Conservation (phyloP, 768 basidiomycete genomes). For the Lactarius psammicola region DNA sequence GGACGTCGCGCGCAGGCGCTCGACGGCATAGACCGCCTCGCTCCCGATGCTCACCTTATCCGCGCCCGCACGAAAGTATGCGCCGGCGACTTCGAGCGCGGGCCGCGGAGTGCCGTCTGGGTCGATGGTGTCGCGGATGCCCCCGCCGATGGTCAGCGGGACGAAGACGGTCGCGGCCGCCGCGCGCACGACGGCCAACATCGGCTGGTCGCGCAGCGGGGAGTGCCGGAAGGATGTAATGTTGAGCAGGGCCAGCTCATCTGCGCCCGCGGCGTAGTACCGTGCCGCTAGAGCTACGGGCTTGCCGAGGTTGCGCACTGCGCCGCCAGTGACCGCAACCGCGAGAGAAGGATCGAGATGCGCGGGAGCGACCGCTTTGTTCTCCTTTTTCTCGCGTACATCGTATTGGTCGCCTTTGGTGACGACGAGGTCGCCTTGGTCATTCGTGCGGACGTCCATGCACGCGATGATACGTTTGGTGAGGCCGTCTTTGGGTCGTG, state of each 20-base stretch:
- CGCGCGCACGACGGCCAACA: slow-evolving; percentile 91
- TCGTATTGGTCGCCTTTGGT: slow-evolving; percentile 99
- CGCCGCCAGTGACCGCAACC: slow-evolving; percentile 53
- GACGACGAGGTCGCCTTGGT: slow-evolving; percentile 93
- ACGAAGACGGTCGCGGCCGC: slow-evolving; percentile 91
- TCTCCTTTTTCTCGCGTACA: slow-evolving; percentile 91
- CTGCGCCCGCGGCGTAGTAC: slow-evolving; percentile 87
- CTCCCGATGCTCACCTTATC: slow-evolving; percentile 98
- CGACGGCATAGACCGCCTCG: slow-evolving; percentile 93
- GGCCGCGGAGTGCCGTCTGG: slow-evolving; percentile 87
- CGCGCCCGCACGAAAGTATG: slow-evolving; percentile 95
- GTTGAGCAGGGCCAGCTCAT: slow-evolving; percentile 96
- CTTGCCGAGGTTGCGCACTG: slow-evolving; percentile 95
- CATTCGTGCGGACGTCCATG: slow-evolving; percentile 96
- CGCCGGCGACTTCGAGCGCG: slow-evolving; percentile 92
- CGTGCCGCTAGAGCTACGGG: slow-evolving; percentile 86
- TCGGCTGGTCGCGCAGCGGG: slow-evolving; percentile 93
- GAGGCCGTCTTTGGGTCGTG: slow-evolving; percentile 58
- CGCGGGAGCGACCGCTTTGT: slow-evolving; percentile 33
- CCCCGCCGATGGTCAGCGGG: slow-evolving; percentile 97
- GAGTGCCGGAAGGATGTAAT: slow-evolving; percentile 99
- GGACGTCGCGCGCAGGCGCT: slow-evolving; percentile 58
- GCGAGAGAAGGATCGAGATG: slow-evolving; percentile 23
- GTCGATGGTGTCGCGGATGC: slow-evolving; percentile 94
- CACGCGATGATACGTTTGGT: slow-evolving; percentile 96